These are phyloP conservation scores for Solanum commersonii DNA, from an alignment of 257 asterid genomes.

Conservation along the genomic window DNA sequence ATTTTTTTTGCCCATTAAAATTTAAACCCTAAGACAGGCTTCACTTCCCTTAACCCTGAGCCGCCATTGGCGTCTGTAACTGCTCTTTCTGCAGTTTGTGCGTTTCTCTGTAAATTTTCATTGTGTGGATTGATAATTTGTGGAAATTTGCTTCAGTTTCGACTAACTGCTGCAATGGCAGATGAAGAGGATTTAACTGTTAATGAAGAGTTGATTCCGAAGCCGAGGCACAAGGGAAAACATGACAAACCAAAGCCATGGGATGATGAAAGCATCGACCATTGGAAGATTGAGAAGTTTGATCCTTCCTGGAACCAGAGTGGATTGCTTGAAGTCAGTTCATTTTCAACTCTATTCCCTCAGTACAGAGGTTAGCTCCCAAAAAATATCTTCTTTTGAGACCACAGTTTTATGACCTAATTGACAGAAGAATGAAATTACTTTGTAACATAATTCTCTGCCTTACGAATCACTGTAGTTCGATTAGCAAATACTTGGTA, in stretches of 20 bases:
- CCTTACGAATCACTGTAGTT: background rate
- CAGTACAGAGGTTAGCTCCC: conserved; percentile 30
- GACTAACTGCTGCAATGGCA: background rate
- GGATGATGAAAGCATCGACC: conserved; percentile 62
- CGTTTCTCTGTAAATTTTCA: background rate
- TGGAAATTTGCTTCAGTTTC: too few species aligned
- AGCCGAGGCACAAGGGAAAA: conserved; percentile 51
- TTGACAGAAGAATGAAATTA: too few species aligned
- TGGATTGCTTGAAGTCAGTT: conserved; percentile 61
- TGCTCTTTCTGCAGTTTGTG: background rate
- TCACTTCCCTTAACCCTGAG: background rate
- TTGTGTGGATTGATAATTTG: background rate
- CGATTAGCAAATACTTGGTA: background rate
- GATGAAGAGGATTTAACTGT: background rate
- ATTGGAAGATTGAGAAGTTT: conserved; percentile 67
- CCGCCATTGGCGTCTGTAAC: background rate
- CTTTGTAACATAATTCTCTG: background rate
- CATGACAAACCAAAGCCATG: conserved; percentile 72
- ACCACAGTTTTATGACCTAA: background rate
- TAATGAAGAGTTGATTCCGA: conserved; percentile 17
- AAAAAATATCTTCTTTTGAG: background rate
- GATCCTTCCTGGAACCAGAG: conserved; percentile 61
- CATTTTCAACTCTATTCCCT: conserved; percentile 75
- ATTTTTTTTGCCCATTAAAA: too few species aligned
- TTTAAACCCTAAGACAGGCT: background rate